These are phyloP conservation scores for Metschnikowia arizonensis DNA, from an alignment of 805 yeast genomes.

Conservation along the genomic window DNA sequence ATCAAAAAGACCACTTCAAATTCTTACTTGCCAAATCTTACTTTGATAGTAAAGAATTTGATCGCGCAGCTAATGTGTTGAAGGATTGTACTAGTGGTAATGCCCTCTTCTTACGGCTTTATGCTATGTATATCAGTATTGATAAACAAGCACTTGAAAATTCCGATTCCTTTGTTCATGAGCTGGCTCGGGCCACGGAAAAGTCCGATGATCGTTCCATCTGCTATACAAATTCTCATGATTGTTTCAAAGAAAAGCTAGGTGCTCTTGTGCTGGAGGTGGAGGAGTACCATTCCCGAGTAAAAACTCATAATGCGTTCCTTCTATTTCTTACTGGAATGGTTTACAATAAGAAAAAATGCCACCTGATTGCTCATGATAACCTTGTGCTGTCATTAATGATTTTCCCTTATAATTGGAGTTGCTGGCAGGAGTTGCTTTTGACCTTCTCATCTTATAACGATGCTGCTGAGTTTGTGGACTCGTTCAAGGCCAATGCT, in stretches of 20 bases:
- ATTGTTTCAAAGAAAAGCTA: neutral
- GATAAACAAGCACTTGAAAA: constrained; percentile 74
- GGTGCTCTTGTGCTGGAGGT: constrained; percentile 34
- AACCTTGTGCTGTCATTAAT: constrained; percentile 58
- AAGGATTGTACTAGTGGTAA: constrained; percentile 47
- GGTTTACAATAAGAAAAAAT: constrained; percentile 58
- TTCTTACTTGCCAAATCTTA: constrained; percentile 64
- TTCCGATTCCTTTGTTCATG: constrained; percentile 59
- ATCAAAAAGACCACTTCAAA: constrained; percentile 39
- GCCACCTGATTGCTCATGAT: constrained; percentile 56
- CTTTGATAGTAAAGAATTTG: constrained; percentile 82
- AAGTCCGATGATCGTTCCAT: neutral
- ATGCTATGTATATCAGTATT: constrained; percentile 68
- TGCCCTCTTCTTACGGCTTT: constrained; percentile 59
- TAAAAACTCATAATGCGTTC: constrained; percentile 47
- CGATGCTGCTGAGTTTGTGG: constrained; percentile 46
- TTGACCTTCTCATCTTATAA: constrained; percentile 57
- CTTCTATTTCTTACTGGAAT: constrained; percentile 71
- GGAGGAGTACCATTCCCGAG: constrained; percentile 26
- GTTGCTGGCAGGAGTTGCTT: constrained; percentile 82
- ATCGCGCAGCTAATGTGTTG: constrained; percentile 63
- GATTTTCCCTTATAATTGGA: constrained; percentile 84
- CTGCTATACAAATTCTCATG: neutral
- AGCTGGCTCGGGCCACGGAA: constrained; percentile 15
- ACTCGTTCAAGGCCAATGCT: constrained; percentile 35